A percentile compares a stretch with the other conserved stretches of the same genome.
These are phyloP conservation scores for Monosporozyma aerobia DNA, from an alignment of 805 yeast genomes.

Conservation along the genomic window DNA sequence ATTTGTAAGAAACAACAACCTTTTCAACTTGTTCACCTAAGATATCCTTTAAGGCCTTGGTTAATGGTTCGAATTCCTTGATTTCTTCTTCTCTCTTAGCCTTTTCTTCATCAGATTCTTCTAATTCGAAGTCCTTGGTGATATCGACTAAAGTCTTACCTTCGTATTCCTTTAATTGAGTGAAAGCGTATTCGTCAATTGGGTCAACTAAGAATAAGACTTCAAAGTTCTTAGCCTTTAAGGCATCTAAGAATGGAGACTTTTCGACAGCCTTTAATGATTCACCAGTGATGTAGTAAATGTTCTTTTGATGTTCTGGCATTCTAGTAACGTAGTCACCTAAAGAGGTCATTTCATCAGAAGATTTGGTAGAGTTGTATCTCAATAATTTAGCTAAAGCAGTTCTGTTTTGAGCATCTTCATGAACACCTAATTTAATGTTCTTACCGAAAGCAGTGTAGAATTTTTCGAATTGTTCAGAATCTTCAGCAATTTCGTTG, in stretches of 20 bases:
- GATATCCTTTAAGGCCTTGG: constrained; percentile 92
- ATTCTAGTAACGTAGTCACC: constrained; percentile 97
- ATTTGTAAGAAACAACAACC: constrained; percentile 95
- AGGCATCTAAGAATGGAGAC: constrained; percentile 98
- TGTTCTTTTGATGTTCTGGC: constrained; percentile 99
- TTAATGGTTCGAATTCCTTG: constrained; percentile 84
- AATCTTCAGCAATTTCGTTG: constrained; percentile 98
- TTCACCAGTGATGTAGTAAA: constrained; percentile 99
- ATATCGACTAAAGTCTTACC: constrained; percentile 98
- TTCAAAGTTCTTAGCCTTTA: constrained; percentile 97
- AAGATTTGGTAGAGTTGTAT: constrained; percentile 92
- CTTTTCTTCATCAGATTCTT: constrained; percentile 98
- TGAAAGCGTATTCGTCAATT: constrained; percentile 98
- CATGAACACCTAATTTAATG: constrained; percentile 97
- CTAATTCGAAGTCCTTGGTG: constrained; percentile 97
- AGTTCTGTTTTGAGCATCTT: constrained; percentile 94
- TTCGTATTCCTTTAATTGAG: constrained; percentile 98
- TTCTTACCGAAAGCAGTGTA: constrained; percentile 97
- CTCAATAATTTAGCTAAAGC: constrained; percentile 94
- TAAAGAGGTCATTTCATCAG: constrained; percentile 89
- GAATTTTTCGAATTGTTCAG: constrained; percentile 97
- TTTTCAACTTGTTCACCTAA: constrained; percentile 98
- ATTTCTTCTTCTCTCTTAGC: constrained; percentile 84
- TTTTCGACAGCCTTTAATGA: constrained; percentile 94
- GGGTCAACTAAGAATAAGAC: constrained; percentile 97